phyloP scores from a whole-genome alignment of 139 green algal genomes.

The Ettlia oleoabundans region DNA sequence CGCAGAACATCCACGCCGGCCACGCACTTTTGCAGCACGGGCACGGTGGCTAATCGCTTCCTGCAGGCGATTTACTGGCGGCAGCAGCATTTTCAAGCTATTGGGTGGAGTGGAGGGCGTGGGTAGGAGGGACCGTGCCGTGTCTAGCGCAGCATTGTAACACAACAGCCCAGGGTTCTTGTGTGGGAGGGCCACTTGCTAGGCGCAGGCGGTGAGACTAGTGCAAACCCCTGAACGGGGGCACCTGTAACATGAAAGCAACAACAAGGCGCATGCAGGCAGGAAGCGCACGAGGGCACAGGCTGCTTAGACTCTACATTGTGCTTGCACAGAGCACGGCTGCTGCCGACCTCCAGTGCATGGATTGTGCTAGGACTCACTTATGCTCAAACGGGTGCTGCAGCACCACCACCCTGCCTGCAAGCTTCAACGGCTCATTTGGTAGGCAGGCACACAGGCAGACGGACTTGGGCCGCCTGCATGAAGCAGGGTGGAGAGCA shows the following conservation, averaged over 20 bases:
- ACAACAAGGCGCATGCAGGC: no score
- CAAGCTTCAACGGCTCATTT: background rate
- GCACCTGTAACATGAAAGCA: no score
- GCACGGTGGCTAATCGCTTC: conserved; percentile 23
- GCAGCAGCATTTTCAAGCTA: no score
- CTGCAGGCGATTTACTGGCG: background rate
- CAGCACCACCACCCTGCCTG: conserved; percentile 2
- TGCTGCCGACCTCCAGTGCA: background rate
- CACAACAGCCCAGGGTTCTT: no score
- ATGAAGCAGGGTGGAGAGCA: background rate
- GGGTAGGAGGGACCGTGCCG: background rate
- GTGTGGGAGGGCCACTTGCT: no score
- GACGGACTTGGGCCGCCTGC: conserved; percentile 13
- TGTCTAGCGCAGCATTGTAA: no score
- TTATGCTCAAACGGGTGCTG: conserved; percentile 30
- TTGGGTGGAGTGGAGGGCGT: background rate
- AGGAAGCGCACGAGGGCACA: no score
- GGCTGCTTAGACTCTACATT: no score
- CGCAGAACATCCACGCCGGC: background rate
- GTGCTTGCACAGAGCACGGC: no score
- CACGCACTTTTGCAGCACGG: conserved; percentile 24
- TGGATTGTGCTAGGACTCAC: background rate
- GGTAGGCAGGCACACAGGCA: conserved; percentile 19
- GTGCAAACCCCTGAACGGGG: no score
- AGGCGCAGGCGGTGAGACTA: no score